These are phyloP conservation scores for Colletotrichum filicis DNA, from an alignment of 2,329 filamentous ascomycete species.

Conservation along the genomic window DNA sequence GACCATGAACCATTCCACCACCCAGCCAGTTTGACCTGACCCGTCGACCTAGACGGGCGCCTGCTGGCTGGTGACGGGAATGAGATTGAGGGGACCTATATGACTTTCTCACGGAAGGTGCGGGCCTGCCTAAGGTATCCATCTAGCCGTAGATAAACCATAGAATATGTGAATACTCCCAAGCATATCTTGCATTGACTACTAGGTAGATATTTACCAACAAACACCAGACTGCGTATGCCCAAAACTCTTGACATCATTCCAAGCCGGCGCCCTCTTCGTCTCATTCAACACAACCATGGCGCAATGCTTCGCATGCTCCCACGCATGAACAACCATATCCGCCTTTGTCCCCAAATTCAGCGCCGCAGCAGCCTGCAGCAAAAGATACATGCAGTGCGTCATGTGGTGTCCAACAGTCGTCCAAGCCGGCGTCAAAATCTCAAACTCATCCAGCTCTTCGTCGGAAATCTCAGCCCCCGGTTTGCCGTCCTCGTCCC, in stretches of 20 bases:
- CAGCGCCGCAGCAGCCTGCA: conserved; percentile 6
- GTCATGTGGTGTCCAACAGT: conserved; percentile 14
- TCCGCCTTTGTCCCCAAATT: conserved; percentile 12
- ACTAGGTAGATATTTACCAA: neutral
- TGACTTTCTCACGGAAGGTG: no score
- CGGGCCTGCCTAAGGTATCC: no score
- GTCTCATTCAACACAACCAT: conserved; percentile 13
- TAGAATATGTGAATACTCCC: no score
- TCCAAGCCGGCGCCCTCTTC: conserved; percentile 7
- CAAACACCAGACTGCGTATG: conserved; percentile 11
- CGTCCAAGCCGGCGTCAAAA: conserved; percentile 14
- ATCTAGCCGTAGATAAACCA: no score
- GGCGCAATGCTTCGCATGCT: conserved; percentile 20
- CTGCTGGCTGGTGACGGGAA: no score
- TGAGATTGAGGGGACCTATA: no score
- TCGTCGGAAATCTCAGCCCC: neutral
- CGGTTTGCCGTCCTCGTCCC: neutral
- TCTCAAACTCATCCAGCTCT: neutral
- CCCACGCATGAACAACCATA: conserved; percentile 21
- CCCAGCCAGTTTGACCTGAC: no score
- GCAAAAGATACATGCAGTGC: conserved; percentile 21
- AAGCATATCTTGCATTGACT: neutral
- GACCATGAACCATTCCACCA: no score
- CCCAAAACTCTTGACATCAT: conserved; percentile 9
- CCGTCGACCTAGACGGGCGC: no score